These are phyloP conservation scores for Acanthamoeba castellanii DNA, from an alignment of 208 protist species.

Conservation along the genomic window DNA sequence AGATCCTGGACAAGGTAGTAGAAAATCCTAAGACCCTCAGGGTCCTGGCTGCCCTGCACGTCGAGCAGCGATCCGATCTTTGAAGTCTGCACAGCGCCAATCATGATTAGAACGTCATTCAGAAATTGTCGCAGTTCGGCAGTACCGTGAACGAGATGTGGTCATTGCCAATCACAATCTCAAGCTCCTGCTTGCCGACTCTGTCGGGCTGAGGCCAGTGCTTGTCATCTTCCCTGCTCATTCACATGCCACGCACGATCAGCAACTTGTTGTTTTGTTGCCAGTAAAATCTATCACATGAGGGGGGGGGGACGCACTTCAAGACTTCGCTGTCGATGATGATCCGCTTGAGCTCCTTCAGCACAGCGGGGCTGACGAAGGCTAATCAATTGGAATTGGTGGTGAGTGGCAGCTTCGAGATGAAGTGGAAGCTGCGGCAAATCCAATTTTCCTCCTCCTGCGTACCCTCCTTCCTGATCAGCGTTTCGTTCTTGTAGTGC, in stretches of 20 bases:
- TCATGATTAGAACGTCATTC: neutral
- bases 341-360: conserved; percentile 93
- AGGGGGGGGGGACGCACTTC: conserved; percentile 75
- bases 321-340: conserved; percentile 93
- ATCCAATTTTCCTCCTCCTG: neutral
- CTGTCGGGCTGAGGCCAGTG: conserved; percentile 93
- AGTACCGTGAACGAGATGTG: conserved; percentile 94
- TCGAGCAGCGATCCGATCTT: conserved; percentile 94
- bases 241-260: neutral
- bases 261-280: too few species aligned
- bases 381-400: conserved; percentile 82
- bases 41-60: conserved; percentile 92
- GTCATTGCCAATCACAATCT: conserved; percentile 92
- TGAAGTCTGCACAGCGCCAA: conserved; percentile 86
- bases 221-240: conserved; percentile 87
- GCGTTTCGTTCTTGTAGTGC: conserved; percentile 94
- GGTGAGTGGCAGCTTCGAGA: neutral
- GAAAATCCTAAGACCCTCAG: conserved; percentile 94
- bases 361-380: conserved; percentile 88
- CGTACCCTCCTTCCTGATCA: conserved; percentile 95
- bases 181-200: conserved; percentile 93
- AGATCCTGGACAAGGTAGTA: conserved; percentile 96
- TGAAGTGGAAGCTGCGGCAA: neutral
- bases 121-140: neutral
- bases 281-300: neutral